Conservation (phyloP, 768 basidiomycete species). For the Erythrobasidium yunnanense region DNA sequence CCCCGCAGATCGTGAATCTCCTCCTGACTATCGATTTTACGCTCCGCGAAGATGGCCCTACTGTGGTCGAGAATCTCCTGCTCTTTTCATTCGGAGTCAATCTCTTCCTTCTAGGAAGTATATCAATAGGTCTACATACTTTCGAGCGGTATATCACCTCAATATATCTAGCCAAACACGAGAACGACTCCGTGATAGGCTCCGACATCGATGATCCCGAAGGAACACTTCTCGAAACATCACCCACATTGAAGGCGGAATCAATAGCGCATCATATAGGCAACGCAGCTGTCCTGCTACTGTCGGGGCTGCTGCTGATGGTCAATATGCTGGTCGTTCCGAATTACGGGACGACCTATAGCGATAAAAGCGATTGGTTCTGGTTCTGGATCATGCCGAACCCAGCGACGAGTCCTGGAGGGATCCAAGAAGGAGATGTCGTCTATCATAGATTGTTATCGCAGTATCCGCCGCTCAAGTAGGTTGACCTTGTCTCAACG, state of each 20-base stretch:
- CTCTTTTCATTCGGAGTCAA: constrained; percentile 20
- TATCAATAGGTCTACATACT: background rate
- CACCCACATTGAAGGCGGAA: background rate
- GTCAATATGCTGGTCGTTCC: constrained; percentile 26
- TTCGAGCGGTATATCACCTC: background rate
- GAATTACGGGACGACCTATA: background rate
- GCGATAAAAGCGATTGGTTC: constrained; percentile 25
- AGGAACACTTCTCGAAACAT: too few relatives aligned
- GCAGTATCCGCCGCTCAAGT: constrained; percentile 22
- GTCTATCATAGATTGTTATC: background rate
- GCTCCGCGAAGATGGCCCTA: constrained; percentile 21
- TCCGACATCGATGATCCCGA: too few relatives aligned
- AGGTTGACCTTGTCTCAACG: background rate
- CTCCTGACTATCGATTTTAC: constrained; percentile 18
- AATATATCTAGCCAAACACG: background rate
- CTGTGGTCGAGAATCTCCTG: constrained; percentile 9
- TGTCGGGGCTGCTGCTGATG: background rate
- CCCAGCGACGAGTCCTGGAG: background rate
- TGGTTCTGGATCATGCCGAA: constrained; percentile 27
- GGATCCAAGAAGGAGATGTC: background rate
- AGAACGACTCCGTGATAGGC: background rate
- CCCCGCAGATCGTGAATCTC: constrained; percentile 1
- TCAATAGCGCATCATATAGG: constrained; percentile 1
- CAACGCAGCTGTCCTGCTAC: background rate
- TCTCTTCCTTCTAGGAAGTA: constrained; percentile 15